phyloP scores from a whole-genome alignment of 768 basidiomycete species.

The Mrakia gelida region DNA sequence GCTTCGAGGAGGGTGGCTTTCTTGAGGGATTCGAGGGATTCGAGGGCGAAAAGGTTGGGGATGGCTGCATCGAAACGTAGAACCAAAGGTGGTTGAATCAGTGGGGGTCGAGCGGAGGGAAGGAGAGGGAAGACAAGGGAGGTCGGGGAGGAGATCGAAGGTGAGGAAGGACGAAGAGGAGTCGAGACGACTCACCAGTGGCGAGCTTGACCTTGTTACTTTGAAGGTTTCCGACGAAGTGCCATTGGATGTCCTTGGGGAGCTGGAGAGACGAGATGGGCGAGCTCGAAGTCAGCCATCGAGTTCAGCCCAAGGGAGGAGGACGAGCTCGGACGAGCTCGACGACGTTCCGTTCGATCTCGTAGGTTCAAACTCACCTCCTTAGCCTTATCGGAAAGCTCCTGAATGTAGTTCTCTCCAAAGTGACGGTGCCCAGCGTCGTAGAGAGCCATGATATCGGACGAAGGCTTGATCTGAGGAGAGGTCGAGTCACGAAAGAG shows the following conservation, averaged over 20 bases:
- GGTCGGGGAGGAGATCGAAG: neutral
- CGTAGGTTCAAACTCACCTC: constrained; percentile 50
- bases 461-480: constrained; percentile 65
- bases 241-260: constrained; percentile 86
- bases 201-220: constrained; percentile 90
- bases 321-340: neutral
- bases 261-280: constrained; percentile 54
- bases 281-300: neutral
- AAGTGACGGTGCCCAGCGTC: constrained; percentile 71
- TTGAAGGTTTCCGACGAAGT: constrained; percentile 91
- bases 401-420: constrained; percentile 96
- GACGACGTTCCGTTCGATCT: neutral
- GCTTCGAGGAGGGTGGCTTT: constrained; percentile 75
- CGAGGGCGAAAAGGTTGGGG: constrained; percentile 79
- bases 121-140: neutral
- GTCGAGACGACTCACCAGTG: constrained; percentile 55
- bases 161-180: neutral
- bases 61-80: constrained; percentile 54
- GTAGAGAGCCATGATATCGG: constrained; percentile 79
- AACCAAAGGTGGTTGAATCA: too few relatives aligned
- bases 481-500: neutral
- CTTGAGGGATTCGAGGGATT: constrained; percentile 78
- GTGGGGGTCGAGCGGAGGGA: neutral
- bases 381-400: constrained; percentile 78
- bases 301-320: neutral